Base-by-base conservation (phyloP, 345 rosid species). In the Noccaea bulbosa region DNA sequence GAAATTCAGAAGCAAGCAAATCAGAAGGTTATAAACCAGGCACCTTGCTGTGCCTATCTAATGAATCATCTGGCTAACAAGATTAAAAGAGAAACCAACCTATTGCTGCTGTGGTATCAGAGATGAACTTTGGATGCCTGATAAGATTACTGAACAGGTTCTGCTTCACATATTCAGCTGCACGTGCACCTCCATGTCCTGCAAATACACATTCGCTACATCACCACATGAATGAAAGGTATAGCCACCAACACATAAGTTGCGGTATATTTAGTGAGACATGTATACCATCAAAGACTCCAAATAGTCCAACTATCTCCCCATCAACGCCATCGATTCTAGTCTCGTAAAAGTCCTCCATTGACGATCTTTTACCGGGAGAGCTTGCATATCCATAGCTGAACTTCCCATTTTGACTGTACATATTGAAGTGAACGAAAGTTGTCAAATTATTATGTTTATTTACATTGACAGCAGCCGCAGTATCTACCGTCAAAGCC, bases 151-250 rank as follows among this genome's bases (percentile, higher is more conserved):
- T 88, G 83, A 95, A 92, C 51, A 92, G 93, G 71, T 92, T 90
- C 49, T 86, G 89, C 67, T 95, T 95, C 80, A 95, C 97, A 76
- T 88, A 95, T 81, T 95, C 98, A 72, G 99, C 99, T 57, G 99
- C 99, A 39, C 98, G 90, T 65, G 89, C 96, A 70, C 99, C 99
- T 58, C 99, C 99, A 82, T 95, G 99, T 75, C 99, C 99, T 95
- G 80, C 68, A 82, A 14, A 63, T 11, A 65, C 48, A 47, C 73
- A 75, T 30, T 14, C 15, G 58, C 51, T 73, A 8, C 22, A 62
- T 67, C 50, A 76, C 17, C n/a, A 24, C 27, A 24, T 24, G 27
- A 24, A 24, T 24, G 27, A 24, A 24, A 24, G 27, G 4, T 24
- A 24, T 24, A 24, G 27, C 6, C 33, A 49, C 6, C 3, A 34